Percentiles rank a stretch among this genome's conserved stretches.
Conservation (phyloP, 2,329 filamentous ascomycete genomes). For the Lomentospora prolificans region DNA sequence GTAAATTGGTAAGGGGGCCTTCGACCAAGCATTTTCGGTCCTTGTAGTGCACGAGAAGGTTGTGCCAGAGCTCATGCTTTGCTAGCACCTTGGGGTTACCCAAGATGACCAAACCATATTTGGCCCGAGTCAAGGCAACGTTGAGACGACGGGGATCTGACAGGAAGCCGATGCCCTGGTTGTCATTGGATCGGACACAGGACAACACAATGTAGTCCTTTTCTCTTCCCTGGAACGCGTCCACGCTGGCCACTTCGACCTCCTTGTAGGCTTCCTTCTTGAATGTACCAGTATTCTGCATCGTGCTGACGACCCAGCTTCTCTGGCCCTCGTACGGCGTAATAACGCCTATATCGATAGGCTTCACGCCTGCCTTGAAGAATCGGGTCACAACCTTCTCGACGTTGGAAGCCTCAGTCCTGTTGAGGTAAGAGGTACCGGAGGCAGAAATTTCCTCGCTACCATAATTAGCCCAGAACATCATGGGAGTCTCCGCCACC, state of each 20-base stretch:
- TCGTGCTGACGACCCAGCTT: constrained; percentile 97
- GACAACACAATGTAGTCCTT: constrained; percentile 98
- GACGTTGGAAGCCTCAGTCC: constrained; percentile 92
- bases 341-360: constrained; percentile 89
- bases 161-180: constrained; percentile 97
- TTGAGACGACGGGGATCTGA: constrained; percentile 96
- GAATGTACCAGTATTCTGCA: constrained; percentile 95
- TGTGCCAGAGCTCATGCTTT: constrained; percentile 97
- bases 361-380: constrained; percentile 97
- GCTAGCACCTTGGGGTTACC: constrained; percentile 96
- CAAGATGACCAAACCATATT: constrained; percentile 91
- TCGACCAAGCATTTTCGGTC: constrained; percentile 93
- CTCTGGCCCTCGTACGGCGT: constrained; percentile 97
- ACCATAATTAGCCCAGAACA: constrained; percentile 99
- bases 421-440: constrained; percentile 95
- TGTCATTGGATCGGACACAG: constrained; percentile 96
- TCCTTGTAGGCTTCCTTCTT: constrained; percentile 99
- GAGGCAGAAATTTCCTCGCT: constrained; percentile 98
- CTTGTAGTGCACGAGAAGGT: constrained; percentile 91
- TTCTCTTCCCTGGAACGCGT: constrained; percentile 97
- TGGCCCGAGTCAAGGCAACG: constrained; percentile 90
- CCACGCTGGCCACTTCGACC: constrained; percentile 94
- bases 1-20: constrained; percentile 89
- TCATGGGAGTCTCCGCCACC: constrained; percentile 89
- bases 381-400: constrained; percentile 98